phyloP scores from a whole-genome alignment of 2,329 filamentous ascomycete genomes.

The Bipolaris gigantea region DNA sequence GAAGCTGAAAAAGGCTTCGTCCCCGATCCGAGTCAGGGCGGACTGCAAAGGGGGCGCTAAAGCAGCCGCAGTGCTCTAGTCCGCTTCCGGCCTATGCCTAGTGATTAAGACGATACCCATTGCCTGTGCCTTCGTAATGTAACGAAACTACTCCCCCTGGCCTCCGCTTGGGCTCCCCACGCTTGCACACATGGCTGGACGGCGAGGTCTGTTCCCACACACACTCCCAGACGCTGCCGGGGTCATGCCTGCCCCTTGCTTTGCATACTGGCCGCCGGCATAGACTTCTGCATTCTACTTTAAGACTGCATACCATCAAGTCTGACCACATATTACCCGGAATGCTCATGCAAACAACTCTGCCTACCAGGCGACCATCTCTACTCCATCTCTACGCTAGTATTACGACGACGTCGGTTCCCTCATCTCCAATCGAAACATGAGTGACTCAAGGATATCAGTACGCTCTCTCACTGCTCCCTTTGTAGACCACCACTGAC shows the following conservation, averaged over 20 bases:
- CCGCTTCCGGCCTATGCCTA: neutral
- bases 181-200: constrained; percentile 18
- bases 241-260: constrained; percentile 18
- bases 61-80: neutral
- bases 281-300: constrained; percentile 20
- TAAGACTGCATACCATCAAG: constrained; percentile 30
- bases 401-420: constrained; percentile 2
- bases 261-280: constrained; percentile 29
- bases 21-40: constrained; percentile 1
- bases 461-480: constrained; percentile 11
- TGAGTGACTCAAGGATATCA: constrained; percentile 34
- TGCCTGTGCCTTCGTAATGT: constrained; percentile 6
- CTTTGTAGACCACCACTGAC: constrained; percentile 6
- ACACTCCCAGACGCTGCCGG: constrained; percentile 21
- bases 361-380: constrained; percentile 18
- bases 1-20: constrained; percentile 12
- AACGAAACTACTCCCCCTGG: constrained; percentile 11
- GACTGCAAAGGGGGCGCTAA: constrained; percentile 3
- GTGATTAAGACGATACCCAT: neutral
- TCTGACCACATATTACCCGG: constrained; percentile 22
- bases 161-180: constrained; percentile 25
- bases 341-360: constrained; percentile 22
- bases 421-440: constrained; percentile 17
- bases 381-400: constrained; percentile 12
- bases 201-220: constrained; percentile 17